These are phyloP conservation scores for Nicotiana paniculata DNA, from an alignment of 257 asterid species.

Conservation along the genomic window DNA sequence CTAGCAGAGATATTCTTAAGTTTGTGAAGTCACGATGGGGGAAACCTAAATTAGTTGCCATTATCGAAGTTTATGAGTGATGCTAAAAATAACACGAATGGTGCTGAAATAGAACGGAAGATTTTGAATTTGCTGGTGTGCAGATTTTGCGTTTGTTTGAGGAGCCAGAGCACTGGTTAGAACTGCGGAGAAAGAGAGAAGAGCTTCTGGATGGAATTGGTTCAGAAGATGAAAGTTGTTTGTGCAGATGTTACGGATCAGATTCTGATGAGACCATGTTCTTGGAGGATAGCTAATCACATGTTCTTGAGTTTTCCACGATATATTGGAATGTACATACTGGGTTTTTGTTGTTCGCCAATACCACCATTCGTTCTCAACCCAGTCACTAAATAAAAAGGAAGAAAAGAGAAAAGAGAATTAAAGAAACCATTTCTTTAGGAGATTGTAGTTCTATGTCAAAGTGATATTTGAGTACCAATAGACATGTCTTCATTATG, in stretches of 20 bases:
- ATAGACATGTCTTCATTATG: background rate
- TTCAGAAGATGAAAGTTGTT: conserved; percentile 23
- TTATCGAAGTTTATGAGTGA: background rate
- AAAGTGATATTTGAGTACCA: background rate
- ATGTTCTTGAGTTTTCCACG: background rate
- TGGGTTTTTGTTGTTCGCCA: background rate
- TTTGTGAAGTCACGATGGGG: background rate
- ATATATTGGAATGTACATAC: background rate
- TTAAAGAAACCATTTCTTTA: background rate
- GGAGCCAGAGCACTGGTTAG: conserved; percentile 46
- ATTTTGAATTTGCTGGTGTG: conserved; percentile 6
- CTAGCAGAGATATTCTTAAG: background rate
- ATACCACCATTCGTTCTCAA: background rate
- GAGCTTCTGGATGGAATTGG: conserved; percentile 26
- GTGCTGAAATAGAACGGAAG: background rate
- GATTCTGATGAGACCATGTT: conserved; percentile 15
- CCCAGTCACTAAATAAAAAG: background rate
- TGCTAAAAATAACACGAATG: background rate
- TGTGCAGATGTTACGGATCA: conserved; percentile 21
- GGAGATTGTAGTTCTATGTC: background rate
- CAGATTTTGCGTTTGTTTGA: conserved; percentile 54
- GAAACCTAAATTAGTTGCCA: background rate
- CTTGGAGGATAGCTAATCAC: conserved; percentile 19
- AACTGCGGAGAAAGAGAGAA: conserved; percentile 40
- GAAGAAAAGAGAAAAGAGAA: background rate